Evolutionary conservation across 2,329 filamentous ascomycete genomes (phyloP).

Genomic region (Colletotrichum sp.): DNA sequence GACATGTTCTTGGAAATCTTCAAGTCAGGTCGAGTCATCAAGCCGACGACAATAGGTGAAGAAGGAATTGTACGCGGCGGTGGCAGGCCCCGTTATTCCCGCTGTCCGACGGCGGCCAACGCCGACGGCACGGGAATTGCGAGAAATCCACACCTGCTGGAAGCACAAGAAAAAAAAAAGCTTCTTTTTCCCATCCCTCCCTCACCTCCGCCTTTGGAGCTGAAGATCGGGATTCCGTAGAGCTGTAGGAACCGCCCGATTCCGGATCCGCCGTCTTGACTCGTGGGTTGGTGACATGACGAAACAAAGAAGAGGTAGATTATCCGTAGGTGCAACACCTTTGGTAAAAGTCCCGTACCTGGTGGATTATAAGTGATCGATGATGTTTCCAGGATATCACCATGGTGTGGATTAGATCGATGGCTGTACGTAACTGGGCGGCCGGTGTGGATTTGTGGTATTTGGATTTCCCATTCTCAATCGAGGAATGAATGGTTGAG

Average conservation of each 20-base stretch:
- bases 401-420: neutral
- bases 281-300: neutral
- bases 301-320: constrained; percentile 5
- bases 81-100: neutral
- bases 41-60: neutral
- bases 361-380: neutral
- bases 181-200: neutral
- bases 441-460: neutral
- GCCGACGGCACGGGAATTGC: neutral
- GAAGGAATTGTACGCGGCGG: neutral
- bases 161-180: neutral
- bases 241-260: neutral
- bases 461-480: constrained; percentile 1
- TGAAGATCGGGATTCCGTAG: neutral
- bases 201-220: neutral
- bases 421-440: neutral
- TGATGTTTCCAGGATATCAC: neutral
- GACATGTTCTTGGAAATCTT: neutral
- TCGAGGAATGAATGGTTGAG: constrained; percentile 10
- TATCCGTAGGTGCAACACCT: neutral
- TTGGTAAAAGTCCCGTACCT: neutral
- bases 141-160: neutral
- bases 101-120: neutral
- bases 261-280: constrained; percentile 21
- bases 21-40: neutral